Conservation (phyloP, 2,329 filamentous ascomycete genomes). For the Byssochlamys sp. region DNA sequence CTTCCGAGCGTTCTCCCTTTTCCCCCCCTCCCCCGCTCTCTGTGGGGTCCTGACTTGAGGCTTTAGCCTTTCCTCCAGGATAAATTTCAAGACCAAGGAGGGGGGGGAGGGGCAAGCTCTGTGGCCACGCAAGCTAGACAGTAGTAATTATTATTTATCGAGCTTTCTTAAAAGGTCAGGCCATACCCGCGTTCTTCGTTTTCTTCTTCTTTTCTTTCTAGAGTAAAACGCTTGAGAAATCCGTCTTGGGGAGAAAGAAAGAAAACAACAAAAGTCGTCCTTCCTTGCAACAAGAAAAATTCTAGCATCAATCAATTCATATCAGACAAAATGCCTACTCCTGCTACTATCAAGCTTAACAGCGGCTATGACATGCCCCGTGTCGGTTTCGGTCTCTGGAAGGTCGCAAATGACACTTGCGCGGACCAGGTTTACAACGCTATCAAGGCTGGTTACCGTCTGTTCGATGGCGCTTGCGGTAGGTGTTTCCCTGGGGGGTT, state of each 20-base stretch:
- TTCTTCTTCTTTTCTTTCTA: neutral
- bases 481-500: slow-evolving; percentile 12
- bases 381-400: slow-evolving; percentile 56
- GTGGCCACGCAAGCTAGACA: neutral
- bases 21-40: neutral
- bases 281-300: neutral
- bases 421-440: slow-evolving; percentile 69
- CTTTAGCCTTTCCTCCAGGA: slow-evolving; percentile 3
- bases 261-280: too few species aligned
- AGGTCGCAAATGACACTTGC: slow-evolving; percentile 63
- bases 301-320: neutral
- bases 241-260: too few species aligned
- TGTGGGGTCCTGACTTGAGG: neutral
- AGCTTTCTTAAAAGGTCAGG: neutral
- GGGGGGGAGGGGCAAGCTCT: neutral
- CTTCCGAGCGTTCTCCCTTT: neutral
- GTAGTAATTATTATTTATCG: neutral
- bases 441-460: slow-evolving; percentile 52
- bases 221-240: neutral
- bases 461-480: slow-evolving; percentile 54
- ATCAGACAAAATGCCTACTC: neutral
- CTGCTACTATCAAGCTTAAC: slow-evolving; percentile 17
- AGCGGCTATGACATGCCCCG: slow-evolving; percentile 28
- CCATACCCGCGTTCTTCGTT: slow-evolving; percentile 3
- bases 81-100: neutral